phyloP scores from a whole-genome alignment of 345 rosid genomes.

The Arabis hirsuta region DNA sequence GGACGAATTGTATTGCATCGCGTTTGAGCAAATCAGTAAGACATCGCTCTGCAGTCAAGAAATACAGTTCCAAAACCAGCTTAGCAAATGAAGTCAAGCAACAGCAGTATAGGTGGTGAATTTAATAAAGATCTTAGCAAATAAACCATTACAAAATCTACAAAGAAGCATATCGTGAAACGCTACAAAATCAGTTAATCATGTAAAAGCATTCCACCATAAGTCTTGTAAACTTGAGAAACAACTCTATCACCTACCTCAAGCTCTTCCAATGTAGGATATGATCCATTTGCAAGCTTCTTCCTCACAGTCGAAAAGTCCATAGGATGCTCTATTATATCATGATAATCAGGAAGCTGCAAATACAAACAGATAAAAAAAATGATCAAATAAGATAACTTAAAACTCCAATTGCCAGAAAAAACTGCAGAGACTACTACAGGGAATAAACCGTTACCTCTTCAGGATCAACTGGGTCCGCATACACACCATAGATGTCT shows the following conservation, averaged over 20 bases:
- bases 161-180: constrained; percentile 22
- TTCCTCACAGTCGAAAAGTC: constrained; percentile 82
- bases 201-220: constrained; percentile 5
- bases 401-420: constrained; percentile 3
- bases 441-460: constrained; percentile 59
- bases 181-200: constrained; percentile 23
- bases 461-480: constrained; percentile 94
- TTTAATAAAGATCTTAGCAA: constrained; percentile 1
- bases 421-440: neutral
- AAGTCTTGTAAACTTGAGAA: constrained; percentile 20
- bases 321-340: constrained; percentile 82
- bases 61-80: constrained; percentile 48
- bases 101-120: neutral
- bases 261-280: constrained; percentile 64
- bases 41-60: constrained; percentile 71
- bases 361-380: constrained; percentile 26
- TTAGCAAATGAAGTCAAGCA: constrained; percentile 41
- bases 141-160: neutral
- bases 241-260: constrained; percentile 58
- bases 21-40: constrained; percentile 79
- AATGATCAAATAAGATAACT: constrained; percentile 10
- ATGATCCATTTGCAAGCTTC: constrained; percentile 75
- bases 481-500: constrained; percentile 91
- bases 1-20: constrained; percentile 79
- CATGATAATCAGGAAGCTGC: constrained; percentile 89